A percentile compares a stretch with the other conserved stretches of the same genome.
Conservation (phyloP, 352 stramenopile species). For the Globisporangium parvum region DNA sequence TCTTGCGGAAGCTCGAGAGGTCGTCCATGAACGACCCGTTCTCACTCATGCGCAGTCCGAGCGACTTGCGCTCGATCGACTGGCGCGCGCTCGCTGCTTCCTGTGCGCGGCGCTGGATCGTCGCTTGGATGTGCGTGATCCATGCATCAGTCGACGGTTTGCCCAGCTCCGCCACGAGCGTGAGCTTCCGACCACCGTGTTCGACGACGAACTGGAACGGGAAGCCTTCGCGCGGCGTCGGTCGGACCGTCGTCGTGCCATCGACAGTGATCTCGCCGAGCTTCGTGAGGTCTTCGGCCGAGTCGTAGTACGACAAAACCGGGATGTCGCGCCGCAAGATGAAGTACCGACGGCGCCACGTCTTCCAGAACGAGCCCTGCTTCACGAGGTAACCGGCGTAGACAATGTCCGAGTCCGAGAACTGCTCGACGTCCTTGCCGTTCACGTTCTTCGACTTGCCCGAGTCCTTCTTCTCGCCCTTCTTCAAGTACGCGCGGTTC, state of each 20-base stretch:
- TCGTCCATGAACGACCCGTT: constrained; percentile 36
- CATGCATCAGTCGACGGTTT: constrained; percentile 47
- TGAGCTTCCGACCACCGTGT: constrained; percentile 56
- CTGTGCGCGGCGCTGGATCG: constrained; percentile 29
- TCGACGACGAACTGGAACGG: constrained; percentile 67
- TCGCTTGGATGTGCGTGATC: constrained; percentile 54
- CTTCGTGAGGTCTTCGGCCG: constrained; percentile 66
- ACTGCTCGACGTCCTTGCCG: constrained; percentile 76
- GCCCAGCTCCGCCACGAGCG: constrained; percentile 61
- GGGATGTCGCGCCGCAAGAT: constrained; percentile 71
- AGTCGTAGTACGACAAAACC: constrained; percentile 80
- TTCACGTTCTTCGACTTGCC: constrained; percentile 47
- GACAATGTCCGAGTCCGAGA: constrained; percentile 81
- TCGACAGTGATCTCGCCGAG: constrained; percentile 76
- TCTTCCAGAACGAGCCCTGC: constrained; percentile 87
- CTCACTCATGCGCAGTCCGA: constrained; percentile 33
- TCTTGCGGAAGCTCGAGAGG: constrained; percentile 23
- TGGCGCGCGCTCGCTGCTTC: constrained; percentile 23
- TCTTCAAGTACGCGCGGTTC: constrained; percentile 65
- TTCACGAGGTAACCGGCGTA: constrained; percentile 77
- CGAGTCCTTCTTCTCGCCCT: constrained; percentile 25
- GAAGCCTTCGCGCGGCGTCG: constrained; percentile 46
- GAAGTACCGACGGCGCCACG: constrained; percentile 77
- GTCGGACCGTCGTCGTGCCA: constrained; percentile 42
- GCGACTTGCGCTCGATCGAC: constrained; percentile 31